Base-by-base conservation (phyloP, 352 stramenopile genomes). In the Globisporangium parvum region DNA sequence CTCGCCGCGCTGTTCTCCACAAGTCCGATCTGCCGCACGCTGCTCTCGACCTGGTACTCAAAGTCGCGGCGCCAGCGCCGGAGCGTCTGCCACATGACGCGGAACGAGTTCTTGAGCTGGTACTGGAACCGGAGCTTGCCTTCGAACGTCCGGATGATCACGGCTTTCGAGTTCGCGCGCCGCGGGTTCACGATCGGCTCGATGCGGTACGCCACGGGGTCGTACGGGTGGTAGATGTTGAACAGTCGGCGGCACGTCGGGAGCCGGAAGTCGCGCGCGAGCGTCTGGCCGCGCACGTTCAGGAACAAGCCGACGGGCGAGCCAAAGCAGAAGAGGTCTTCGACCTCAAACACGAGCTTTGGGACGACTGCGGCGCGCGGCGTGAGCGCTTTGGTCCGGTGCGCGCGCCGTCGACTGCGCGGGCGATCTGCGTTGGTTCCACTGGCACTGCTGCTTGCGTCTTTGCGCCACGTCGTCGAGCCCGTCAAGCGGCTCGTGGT, bases 151-250 rank as follows among this genome's bases (percentile, higher is more conserved):
- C 77, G 78, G 53, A 93, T 93, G 45, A 93, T 93, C 42, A 77
- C 74, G 5, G 83, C 80, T 60, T 93, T 91, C n/a, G 81, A 91
- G 56, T 91, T 58, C 6, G 83, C 80, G 23, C 77, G 80, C 5
- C 49, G 53, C 18, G 80, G 70, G 52, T 96, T 91, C 52, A 98
- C 60, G n/a, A 98, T 83, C 23, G 94, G 94, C 69, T 98, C 94
- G 60, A 98, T 96, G 47, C 94, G 82, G 68, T 98, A 98, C 33
- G 93, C 90, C 3, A 98, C 91, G 2, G 92, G 91, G 74, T 98
- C 94, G 69, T 89, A 95, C 48, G 91, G 91, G 65, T 98, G 89
- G 62, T 97, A 98, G 37, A 98, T 96, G 65, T 98, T 98, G 70
- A 97, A 98, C 21, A 98, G 55, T 20, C 78, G 73, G 14, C 65